A percentile compares a stretch with the other conserved stretches of the same genome.
phyloP scores from a whole-genome alignment of 1,284 basidiomycete species.

The Porphyrellus sp. region DNA sequence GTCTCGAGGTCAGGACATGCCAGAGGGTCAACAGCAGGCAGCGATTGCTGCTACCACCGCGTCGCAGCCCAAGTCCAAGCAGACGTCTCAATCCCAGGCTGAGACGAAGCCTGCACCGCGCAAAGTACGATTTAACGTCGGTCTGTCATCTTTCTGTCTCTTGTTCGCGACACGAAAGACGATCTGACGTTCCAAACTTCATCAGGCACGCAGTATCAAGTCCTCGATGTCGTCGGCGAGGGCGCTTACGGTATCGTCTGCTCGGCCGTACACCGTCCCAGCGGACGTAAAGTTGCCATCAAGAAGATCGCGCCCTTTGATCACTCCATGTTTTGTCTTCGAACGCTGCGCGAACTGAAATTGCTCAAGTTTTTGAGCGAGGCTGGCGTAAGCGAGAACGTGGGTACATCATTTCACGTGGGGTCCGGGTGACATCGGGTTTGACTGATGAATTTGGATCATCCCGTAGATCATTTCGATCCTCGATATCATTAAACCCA shows the following conservation, averaged over 20 bases:
- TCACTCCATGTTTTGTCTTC: conserved; percentile 87
- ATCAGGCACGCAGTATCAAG: conserved; percentile 78
- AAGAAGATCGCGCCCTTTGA: conserved; percentile 93
- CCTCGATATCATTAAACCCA: conserved; percentile 89
- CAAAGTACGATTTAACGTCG: conserved; percentile 91
- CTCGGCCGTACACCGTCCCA: conserved; percentile 79
- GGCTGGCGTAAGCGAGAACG: conserved; percentile 90
- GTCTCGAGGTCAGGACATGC: conserved; percentile 16
- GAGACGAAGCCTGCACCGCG: conserved; percentile 73
- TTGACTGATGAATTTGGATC: background rate
- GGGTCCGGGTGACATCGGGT: background rate
- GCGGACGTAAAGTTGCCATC: conserved; percentile 80
- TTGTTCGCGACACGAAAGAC: background rate
- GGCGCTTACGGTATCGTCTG: conserved; percentile 88
- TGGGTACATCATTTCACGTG: conserved; percentile 39
- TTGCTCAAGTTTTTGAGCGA: conserved; percentile 88
- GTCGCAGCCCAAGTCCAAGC: conserved; percentile 52
- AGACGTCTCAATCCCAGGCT: conserved; percentile 59
- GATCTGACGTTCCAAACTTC: conserved; percentile 4
- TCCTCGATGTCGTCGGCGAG: conserved; percentile 88
- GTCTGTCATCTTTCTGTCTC: conserved; percentile 45
- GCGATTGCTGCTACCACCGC: conserved; percentile 5
- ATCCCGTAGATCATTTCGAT: conserved; percentile 84
- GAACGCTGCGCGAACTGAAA: conserved; percentile 85
- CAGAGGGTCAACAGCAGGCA: conserved; percentile 25